These are phyloP conservation scores for Penicillium sp. DNA, from an alignment of 2,329 filamentous ascomycete genomes.

Conservation along the genomic window DNA sequence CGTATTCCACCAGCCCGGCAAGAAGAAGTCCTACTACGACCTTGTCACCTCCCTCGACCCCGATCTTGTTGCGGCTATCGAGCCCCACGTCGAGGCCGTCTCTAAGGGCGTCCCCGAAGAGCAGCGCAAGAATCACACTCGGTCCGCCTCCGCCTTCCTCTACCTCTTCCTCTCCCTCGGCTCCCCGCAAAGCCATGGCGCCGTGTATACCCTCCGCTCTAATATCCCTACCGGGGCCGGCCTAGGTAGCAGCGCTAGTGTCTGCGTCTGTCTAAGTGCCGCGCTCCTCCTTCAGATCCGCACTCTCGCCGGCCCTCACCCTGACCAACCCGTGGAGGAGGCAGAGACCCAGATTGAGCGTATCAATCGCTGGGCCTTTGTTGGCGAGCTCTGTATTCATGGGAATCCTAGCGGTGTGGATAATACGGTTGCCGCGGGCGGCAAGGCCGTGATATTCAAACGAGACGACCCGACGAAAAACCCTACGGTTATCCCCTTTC, in stretches of 20 bases:
- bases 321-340: conserved; percentile 82
- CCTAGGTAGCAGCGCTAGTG: conserved; percentile 88
- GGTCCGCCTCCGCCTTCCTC: conserved; percentile 77
- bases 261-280: conserved; percentile 79
- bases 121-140: conserved; percentile 75
- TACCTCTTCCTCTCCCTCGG: conserved; percentile 90
- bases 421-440: conserved; percentile 90
- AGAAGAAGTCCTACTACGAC: conserved; percentile 95
- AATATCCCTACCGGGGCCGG: conserved; percentile 91
- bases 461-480: conserved; percentile 71
- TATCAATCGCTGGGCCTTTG: conserved; percentile 97
- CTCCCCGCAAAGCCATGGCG: conserved; percentile 69
- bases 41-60: conserved; percentile 76
- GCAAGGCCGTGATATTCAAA: conserved; percentile 90
- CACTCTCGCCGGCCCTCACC: conserved; percentile 81
- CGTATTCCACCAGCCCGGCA: conserved; percentile 68
- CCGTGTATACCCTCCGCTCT: conserved; percentile 83
- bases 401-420: conserved; percentile 95
- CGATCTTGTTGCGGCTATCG: conserved; percentile 72
- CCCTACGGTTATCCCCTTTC: conserved; percentile 68
- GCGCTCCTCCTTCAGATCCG: conserved; percentile 84
- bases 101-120: conserved; percentile 62
- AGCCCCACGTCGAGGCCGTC: conserved; percentile 69
- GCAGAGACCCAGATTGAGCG: conserved; percentile 86
- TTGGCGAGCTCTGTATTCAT: conserved; percentile 94